Conservation (phyloP, 345 rosid species). For the Hypericum perforatum region DNA sequence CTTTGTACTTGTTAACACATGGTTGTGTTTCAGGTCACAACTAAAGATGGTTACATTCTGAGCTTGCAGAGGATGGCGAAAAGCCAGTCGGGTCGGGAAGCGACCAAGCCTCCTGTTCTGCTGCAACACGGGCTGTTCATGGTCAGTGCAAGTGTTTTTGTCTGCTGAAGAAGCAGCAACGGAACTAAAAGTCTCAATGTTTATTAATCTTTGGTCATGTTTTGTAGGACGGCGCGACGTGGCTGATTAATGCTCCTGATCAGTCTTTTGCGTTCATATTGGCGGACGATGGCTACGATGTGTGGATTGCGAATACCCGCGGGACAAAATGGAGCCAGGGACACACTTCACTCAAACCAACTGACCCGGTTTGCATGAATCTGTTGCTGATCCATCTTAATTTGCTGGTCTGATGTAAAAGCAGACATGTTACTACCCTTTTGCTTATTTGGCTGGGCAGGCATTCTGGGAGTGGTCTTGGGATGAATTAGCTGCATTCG, state of each 20-base stretch:
- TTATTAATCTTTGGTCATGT: too few species aligned
- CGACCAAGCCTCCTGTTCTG: conserved; percentile 27
- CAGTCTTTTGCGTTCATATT: conserved; percentile 34
- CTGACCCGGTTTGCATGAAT: conserved; percentile 12
- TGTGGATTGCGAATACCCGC: conserved; percentile 37
- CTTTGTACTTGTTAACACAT: too few species aligned
- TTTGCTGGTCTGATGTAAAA: background rate
- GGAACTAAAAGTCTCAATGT: too few species aligned
- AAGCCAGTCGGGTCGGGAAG: conserved; percentile 19
- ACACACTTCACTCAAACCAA: conserved; percentile 24
- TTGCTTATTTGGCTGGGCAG: conserved; percentile 12
- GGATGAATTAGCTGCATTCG: conserved; percentile 40
- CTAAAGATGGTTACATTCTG: conserved; percentile 46
- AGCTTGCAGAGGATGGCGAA: conserved; percentile 41
- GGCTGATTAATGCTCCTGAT: conserved; percentile 34
- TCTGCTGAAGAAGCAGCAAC: background rate
- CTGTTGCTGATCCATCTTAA: background rate
- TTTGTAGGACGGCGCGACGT: conserved; percentile 36
- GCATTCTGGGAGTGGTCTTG: conserved; percentile 53
- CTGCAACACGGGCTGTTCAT: conserved; percentile 42
- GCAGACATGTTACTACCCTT: background rate
- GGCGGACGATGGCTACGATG: conserved; percentile 44
- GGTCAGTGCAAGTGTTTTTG: conserved; percentile 13
- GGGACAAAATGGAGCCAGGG: conserved; percentile 39
- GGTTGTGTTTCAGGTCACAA: conserved; percentile 33